phyloP scores from a whole-genome alignment of 306 rosid species.

The Inga leiocalycina region DNA sequence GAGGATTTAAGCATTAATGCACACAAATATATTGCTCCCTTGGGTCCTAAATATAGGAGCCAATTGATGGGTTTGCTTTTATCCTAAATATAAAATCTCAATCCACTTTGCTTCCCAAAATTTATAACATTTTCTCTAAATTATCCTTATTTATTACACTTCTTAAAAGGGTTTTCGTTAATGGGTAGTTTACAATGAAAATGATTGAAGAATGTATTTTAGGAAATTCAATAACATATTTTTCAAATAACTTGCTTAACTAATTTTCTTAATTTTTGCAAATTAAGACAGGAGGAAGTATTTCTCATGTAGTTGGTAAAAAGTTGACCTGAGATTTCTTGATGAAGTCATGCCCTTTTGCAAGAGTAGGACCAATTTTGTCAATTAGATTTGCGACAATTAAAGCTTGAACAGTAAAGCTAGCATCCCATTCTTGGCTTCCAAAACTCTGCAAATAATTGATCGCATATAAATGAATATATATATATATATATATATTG shows the following conservation, averaged over 20 bases:
- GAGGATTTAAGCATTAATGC: background rate
- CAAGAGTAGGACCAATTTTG: slow-evolving; percentile 56
- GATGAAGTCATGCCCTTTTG: slow-evolving; percentile 62
- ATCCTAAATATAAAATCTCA: no score
- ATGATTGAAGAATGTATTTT: background rate
- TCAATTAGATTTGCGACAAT: slow-evolving; percentile 51
- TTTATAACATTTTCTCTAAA: background rate
- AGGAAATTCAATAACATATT: background rate
- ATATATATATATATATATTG: no score
- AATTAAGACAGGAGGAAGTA: no score
- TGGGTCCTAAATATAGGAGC: no score
- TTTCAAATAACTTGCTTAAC: no score
- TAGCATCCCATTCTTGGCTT: slow-evolving; percentile 73
- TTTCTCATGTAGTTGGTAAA: background rate
- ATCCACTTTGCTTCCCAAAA: background rate
- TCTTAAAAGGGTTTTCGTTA: background rate
- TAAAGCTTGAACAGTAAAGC: slow-evolving; percentile 67
- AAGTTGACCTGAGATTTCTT: slow-evolving; percentile 63
- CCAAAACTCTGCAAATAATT: slow-evolving; percentile 55
- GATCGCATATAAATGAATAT: no score
- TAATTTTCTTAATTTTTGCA: no score
- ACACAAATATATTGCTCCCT: no score
- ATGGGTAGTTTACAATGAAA: background rate
- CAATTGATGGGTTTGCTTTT: no score
- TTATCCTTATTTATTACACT: background rate